Conservation (phyloP, 1,284 basidiomycete genomes). For the Acaromyces ingoldii region DNA sequence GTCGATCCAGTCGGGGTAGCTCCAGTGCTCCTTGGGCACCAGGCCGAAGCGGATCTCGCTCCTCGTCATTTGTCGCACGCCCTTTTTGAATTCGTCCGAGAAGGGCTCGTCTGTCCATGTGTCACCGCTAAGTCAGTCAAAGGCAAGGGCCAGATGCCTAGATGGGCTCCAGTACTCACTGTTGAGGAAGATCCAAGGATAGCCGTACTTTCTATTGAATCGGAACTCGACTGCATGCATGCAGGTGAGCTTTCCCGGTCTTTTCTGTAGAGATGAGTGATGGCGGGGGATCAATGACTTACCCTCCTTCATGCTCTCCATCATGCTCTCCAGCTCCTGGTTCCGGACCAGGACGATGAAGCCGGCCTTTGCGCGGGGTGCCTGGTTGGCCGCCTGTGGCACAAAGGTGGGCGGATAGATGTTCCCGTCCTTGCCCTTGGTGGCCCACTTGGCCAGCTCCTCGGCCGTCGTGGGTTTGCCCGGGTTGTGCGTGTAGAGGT, state of each 20-base stretch:
- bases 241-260: neutral
- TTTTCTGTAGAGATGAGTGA: neutral
- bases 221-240: constrained; percentile 22
- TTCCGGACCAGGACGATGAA: constrained; percentile 51
- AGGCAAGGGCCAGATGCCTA: too few species aligned
- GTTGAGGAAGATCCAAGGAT: constrained; percentile 54
- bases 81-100: constrained; percentile 51
- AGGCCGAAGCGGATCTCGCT: constrained; percentile 62
- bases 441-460: constrained; percentile 36
- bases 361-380: constrained; percentile 47
- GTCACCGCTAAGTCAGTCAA: too few species aligned
- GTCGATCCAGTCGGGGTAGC: constrained; percentile 66
- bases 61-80: constrained; percentile 40
- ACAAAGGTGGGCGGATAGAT: constrained; percentile 43
- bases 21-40: constrained; percentile 76
- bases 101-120: constrained; percentile 39
- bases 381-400: constrained; percentile 23
- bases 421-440: constrained; percentile 41
- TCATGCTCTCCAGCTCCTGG: constrained; percentile 42
- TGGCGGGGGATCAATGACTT: neutral
- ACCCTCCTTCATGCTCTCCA: constrained; percentile 30
- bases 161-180: constrained; percentile 14
- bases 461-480: constrained; percentile 26
- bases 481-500: constrained; percentile 40
- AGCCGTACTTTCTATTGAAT: constrained; percentile 50